A percentile compares a stretch with the other conserved stretches of the same genome.
Evolutionary conservation across 805 yeast species (phyloP).

Genomic region (Komagataella phaffii): DNA sequence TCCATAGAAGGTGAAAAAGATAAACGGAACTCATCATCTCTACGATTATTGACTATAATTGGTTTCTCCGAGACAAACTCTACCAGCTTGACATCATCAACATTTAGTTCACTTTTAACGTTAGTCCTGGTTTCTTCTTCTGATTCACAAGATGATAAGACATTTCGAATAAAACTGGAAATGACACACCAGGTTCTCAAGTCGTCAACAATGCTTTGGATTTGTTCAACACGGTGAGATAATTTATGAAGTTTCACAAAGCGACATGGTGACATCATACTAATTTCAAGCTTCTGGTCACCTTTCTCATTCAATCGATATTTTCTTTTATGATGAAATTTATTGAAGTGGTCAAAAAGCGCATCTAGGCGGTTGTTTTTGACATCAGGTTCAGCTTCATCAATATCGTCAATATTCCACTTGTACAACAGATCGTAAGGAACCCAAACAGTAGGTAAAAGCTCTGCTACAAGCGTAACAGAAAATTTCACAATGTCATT

Average conservation of each 20-base stretch:
- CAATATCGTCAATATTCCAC: constrained; percentile 1
- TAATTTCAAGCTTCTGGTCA: neutral
- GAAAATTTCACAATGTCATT: constrained; percentile 5
- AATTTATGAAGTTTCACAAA: constrained; percentile 3
- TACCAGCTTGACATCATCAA: constrained; percentile 2
- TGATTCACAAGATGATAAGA: neutral
- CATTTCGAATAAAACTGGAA: neutral
- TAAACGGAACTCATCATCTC: neutral
- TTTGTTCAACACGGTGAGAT: neutral
- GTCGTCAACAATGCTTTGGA: neutral
- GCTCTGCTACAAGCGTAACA: constrained; percentile 11
- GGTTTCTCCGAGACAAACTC: constrained; percentile 1
- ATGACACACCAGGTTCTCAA: constrained; percentile 2
- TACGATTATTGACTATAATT: neutral
- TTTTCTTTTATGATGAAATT: neutral
- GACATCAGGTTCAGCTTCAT: neutral
- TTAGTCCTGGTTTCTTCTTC: neutral
- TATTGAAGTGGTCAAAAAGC: neutral
- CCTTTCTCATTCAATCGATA: neutral
- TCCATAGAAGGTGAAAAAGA: neutral
- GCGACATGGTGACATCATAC: neutral
- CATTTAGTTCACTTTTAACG: neutral
- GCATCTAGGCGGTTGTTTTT: neutral
- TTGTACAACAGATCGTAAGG: constrained; percentile 15
- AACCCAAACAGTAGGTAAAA: constrained; percentile 19